Percentiles rank a stretch among this genome's conserved stretches.
Conservation (phyloP, 163 green algal species). For the Chloromonas sp. region DNA sequence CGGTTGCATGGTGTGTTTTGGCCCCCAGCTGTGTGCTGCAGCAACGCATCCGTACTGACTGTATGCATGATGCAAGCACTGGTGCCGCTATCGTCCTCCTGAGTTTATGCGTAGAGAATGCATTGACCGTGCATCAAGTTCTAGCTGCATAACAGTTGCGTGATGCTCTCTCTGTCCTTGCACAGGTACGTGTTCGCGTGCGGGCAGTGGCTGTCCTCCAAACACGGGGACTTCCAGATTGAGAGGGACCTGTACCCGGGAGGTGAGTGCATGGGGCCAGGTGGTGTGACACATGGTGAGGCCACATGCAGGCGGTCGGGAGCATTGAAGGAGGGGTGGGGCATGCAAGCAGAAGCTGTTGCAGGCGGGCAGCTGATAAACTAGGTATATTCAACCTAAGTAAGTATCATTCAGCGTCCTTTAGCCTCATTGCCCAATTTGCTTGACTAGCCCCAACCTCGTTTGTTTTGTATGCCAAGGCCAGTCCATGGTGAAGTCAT, state of each 20-base stretch:
- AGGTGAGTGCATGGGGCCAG: not conserved
- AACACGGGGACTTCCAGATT: constrained; percentile 32
- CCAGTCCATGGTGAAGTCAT: too few species aligned
- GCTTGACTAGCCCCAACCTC: too few species aligned
- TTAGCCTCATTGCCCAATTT: too few species aligned
- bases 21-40: not conserved
- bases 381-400: too few species aligned
- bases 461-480: too few species aligned
- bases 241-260: constrained; percentile 36
- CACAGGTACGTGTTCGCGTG: constrained; percentile 30
- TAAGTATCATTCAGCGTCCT: too few species aligned
- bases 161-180: not conserved
- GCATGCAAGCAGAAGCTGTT: too few species aligned
- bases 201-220: constrained; percentile 34
- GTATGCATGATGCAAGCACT: not conserved
- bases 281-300: too few species aligned
- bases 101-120: too few species aligned
- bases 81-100: not conserved
- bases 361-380: too few species aligned
- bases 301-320: too few species aligned
- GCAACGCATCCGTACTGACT: not conserved
- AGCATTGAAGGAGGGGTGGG: too few species aligned
- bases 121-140: not conserved
- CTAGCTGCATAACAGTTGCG: not conserved
- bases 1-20: not conserved